phyloP scores from a whole-genome alignment of 2,329 filamentous ascomycete genomes.

The Fusarium heterosporum region DNA sequence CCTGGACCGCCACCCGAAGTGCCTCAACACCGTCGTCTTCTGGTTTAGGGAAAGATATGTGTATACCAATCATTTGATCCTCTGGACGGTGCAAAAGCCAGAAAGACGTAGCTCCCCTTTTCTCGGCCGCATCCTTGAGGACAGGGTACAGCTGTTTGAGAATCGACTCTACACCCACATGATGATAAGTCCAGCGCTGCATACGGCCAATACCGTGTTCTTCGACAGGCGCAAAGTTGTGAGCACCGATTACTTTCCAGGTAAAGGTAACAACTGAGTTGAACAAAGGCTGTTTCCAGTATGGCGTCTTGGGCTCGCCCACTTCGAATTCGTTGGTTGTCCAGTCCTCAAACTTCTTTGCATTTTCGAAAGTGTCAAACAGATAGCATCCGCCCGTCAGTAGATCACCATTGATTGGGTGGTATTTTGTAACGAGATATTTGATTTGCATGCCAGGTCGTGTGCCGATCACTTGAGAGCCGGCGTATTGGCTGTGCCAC shows the following conservation, averaged over 20 bases:
- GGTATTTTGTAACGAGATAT: slow-evolving; percentile 29
- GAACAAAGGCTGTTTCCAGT: slow-evolving; percentile 41
- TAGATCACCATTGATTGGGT: slow-evolving; percentile 33
- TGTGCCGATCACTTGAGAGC: slow-evolving; percentile 34
- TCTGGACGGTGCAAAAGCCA: slow-evolving; percentile 34
- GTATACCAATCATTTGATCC: slow-evolving; percentile 30
- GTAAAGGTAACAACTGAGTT: slow-evolving; percentile 20
- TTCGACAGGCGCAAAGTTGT: slow-evolving; percentile 28
- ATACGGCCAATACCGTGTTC: slow-evolving; percentile 32
- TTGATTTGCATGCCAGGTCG: slow-evolving; percentile 40
- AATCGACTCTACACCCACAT: slow-evolving; percentile 16
- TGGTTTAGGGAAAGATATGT: slow-evolving; percentile 28
- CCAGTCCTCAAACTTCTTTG: slow-evolving; percentile 30
- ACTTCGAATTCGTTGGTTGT: slow-evolving; percentile 40
- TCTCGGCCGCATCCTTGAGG: slow-evolving; percentile 31
- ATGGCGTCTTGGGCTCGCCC: slow-evolving; percentile 35
- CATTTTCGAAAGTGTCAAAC: slow-evolving; percentile 30
- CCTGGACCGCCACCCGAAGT: background rate
- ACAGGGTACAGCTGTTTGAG: slow-evolving; percentile 37
- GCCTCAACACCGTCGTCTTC: slow-evolving; percentile 10
- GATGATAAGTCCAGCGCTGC: slow-evolving; percentile 37
- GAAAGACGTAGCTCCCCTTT: slow-evolving; percentile 26
- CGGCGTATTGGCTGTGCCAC: slow-evolving; percentile 32
- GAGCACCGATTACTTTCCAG: slow-evolving; percentile 38
- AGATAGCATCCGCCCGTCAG: slow-evolving; percentile 36